Evolutionary conservation across 2,329 filamentous ascomycete genomes (phyloP), one percentile per base, ranked within the genome.

Genomic region (Exophiala dermatitidis): DNA sequence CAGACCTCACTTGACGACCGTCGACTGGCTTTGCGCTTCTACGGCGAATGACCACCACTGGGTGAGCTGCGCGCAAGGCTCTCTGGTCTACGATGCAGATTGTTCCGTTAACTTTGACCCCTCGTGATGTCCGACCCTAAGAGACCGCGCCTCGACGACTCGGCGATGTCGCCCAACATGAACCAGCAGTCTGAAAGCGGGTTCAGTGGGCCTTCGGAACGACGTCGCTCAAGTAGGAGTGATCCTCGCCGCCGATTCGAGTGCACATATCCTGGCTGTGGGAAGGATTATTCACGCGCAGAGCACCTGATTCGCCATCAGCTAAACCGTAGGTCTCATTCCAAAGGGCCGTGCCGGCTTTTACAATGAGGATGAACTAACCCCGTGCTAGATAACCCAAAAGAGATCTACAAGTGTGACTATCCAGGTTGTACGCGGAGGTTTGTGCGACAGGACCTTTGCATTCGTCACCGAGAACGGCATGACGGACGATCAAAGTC

Each of bases 241-340:
- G 56, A 59, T 19, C 31, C 46, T 46, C 45, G 51, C 45, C 56
- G 57, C 12, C 56, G 59, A 64, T 91, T 90, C 60, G 84, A 86
- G 65, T 98, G 91, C 67, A 84, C 85, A 3, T 82, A 89, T 55
- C 83, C 87, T 59, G 88, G 86, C 38, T 98, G 91, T 65, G 90
- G 88, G 40, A 97, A 95, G 75, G 91, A 86, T 67, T 97, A 97
- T 69, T 96, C 90, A 19, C 82, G 91, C 67, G 91, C 91, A 5
- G 91, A 97, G 72, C 91, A 97, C 74, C 76, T 97, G 74, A 95
- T 96, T 72, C 84, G 91, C 42, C 91, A 97, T 71, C 90, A 97
- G 72, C 73, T 97, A 62, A 97, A 97, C 68, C 91, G 86, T 89
- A 77, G 68, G 82, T 74, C 33, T 19, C 19, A 19, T 19, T 19